Percentiles rank a stretch among this genome's conserved stretches.
These are phyloP conservation scores for Tolypocladium cylindrosporum DNA, from an alignment of 2,329 filamentous ascomycete species.

Conservation along the genomic window DNA sequence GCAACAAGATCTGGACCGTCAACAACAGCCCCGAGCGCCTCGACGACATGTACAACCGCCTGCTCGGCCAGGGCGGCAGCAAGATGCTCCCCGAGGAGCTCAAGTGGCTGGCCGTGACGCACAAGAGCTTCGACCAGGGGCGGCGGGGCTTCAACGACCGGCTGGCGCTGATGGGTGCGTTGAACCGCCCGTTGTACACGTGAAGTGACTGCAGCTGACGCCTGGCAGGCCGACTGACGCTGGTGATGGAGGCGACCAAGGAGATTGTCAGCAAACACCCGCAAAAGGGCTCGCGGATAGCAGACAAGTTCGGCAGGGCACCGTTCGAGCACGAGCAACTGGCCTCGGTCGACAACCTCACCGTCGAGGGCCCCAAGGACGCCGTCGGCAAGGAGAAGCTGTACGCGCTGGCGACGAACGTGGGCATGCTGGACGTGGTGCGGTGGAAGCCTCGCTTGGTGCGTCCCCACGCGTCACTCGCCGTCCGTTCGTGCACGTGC, in stretches of 20 bases:
- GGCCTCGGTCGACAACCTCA: conserved; percentile 64
- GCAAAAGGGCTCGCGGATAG: conserved; percentile 10
- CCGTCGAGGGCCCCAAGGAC: conserved; percentile 45
- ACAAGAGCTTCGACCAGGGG: conserved; percentile 97
- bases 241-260: conserved; percentile 29
- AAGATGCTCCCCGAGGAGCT: conserved; percentile 76
- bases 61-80: conserved; percentile 66
- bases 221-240: conserved; percentile 21
- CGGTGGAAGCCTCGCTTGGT: conserved; percentile 86
- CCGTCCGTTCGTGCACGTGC: neutral
- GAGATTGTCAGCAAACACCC: conserved; percentile 24
- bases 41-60: conserved; percentile 65
- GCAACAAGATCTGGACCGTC: conserved; percentile 49
- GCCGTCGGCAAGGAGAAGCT: conserved; percentile 57
- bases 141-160: conserved; percentile 90
- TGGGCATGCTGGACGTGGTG: conserved; percentile 65
- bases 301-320: conserved; percentile 44
- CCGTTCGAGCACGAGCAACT: conserved; percentile 65
- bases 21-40: conserved; percentile 68
- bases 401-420: conserved; percentile 54
- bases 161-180: conserved; percentile 74
- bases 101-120: conserved; percentile 94
- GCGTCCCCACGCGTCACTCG: conserved; percentile 19
- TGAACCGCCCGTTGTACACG: too few relatives aligned
- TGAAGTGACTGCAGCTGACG: conserved; percentile 4